Conservation (phyloP, 805 yeast species). For the Teunomyces cretensis region DNA sequence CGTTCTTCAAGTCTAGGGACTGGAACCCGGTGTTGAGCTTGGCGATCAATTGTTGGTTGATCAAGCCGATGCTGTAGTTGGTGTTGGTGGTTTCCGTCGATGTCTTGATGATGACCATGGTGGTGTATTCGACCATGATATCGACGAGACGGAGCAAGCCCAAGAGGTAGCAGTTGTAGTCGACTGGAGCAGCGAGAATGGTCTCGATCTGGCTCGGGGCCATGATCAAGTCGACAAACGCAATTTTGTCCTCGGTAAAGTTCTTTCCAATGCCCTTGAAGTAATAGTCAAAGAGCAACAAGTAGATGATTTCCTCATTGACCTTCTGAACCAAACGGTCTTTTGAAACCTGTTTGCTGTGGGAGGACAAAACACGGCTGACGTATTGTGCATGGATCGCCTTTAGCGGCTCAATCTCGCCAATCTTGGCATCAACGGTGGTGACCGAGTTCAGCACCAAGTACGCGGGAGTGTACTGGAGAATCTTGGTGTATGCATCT, state of each 20-base stretch:
- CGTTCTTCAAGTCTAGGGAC: constrained; percentile 29
- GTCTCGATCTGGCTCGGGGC: constrained; percentile 17
- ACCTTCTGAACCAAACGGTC: constrained; percentile 18
- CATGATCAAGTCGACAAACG: constrained; percentile 17
- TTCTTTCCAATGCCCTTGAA: constrained; percentile 13
- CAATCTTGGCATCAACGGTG: not conserved
- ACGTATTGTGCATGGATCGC: not conserved
- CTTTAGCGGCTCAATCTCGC: not conserved
- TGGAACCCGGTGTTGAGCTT: constrained; percentile 27
- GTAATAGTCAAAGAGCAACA: constrained; percentile 18
- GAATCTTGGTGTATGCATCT: constrained; percentile 9
- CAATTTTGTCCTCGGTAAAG: not conserved
- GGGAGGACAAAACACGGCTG: not conserved
- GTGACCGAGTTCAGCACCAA: not conserved
- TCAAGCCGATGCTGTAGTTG: constrained; percentile 17
- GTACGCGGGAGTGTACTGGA: not conserved
- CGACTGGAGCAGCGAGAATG: constrained; percentile 12
- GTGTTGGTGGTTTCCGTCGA: constrained; percentile 8
- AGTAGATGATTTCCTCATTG: constrained; percentile 19
- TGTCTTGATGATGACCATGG: constrained; percentile 20
- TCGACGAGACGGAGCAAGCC: constrained; percentile 23
- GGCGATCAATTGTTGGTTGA: constrained; percentile 22
- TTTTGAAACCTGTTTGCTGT: constrained; percentile 14
- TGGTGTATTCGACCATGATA: constrained; percentile 24
- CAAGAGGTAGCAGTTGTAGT: constrained; percentile 22